Evolutionary conservation across 2,329 filamentous ascomycete genomes (phyloP), one percentile per base, ranked within the genome.

Genomic region (Colletotrichum orchidophilum): DNA sequence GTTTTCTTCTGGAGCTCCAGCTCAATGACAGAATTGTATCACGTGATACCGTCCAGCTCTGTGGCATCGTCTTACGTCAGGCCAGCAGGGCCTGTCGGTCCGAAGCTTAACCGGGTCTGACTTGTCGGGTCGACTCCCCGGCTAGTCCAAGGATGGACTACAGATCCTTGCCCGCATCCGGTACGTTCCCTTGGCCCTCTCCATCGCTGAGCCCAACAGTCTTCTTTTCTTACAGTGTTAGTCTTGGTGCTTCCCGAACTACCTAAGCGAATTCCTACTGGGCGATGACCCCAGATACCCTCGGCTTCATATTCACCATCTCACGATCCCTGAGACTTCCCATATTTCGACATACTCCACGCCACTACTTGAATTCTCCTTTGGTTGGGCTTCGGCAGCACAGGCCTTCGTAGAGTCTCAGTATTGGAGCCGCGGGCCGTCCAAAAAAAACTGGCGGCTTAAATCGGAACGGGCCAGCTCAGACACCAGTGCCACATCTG

Each of bases 391-490:
- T 42, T 62, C 18, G 29, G 12, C 65, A 58, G 69, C 69, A 71
- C 69, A 63, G 64, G 66, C 65, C 46, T 52, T 62, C 39, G 55
- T 18, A 70, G 46, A 69, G 49, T 31, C 63, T 63, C 53, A 46
- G 58, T 31, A 60, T 57, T 57, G 31, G 61, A 66, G 60, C 60
- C 57, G 42, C 42, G 29, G 46, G 65, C 55, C 21, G 35, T 57
- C 42, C 55, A 63, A 35, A 46, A 63, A 35, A 46, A 54, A 33
- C 21, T 58, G 54, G 29, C 70, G 70, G 70, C 70, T 72, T 57
- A 71, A 70, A 70, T 62, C 70, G 66, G 70, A 72, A 72, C 71
- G 54, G 63, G 58, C 35, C 63, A 60, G 35, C 57, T 71, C 71
- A 73, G 55, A 69, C 64, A 67, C 31, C 69, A 62, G 53, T 49